Evolutionary conservation across 306 rosid genomes (phyloP), one percentile per base, ranked within the genome.

Genomic region (Hippophae gyantsensis): DNA sequence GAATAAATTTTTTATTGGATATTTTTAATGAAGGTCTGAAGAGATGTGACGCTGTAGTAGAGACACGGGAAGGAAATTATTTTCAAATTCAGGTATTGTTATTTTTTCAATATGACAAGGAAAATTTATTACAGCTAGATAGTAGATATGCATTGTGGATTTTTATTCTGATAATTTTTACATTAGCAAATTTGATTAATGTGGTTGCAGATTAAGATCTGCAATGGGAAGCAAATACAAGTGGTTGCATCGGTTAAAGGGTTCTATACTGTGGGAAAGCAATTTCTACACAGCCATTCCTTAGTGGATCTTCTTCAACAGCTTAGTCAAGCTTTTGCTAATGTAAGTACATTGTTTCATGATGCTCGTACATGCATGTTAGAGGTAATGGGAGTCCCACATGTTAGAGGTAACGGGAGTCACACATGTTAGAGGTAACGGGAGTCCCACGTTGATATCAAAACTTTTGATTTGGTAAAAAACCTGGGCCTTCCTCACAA

Each of bases 241-340:
- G 98, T 83, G 69, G 78, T 81, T 60, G 88, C 85, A 64, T 88
- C 98, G 54, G 78, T 75, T 55, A 87, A 92, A 73, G 98, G 98
- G 61, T 92, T 87, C 71, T 82, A 85, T 62, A 78, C 74, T n/a
- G 74, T 76, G 6, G 98, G 95, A 42, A 92, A 81, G 62, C 93
- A 78, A 66, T 69, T 73, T 73, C 71, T 78, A 52, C 95, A 69
- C 55, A 74, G 86, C 78, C 86, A 82, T 76, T 83, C 96, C 2
- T 71, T 92, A 75, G 89, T 92, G 61, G 98, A 92, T 77, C 96
- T 92, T 79, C 77, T 92, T 58, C 92, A 87, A 76, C 98, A 87
- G 63, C 87, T 85, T 52, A 92, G 98, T 79, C 64, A 89, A 76
- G 96, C 88, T 60, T 92, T 92, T 80, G 78, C 90, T 54, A 92